These are phyloP conservation scores for Iberis pinnata DNA, from an alignment of 345 rosid genomes.

Conservation along the genomic window DNA sequence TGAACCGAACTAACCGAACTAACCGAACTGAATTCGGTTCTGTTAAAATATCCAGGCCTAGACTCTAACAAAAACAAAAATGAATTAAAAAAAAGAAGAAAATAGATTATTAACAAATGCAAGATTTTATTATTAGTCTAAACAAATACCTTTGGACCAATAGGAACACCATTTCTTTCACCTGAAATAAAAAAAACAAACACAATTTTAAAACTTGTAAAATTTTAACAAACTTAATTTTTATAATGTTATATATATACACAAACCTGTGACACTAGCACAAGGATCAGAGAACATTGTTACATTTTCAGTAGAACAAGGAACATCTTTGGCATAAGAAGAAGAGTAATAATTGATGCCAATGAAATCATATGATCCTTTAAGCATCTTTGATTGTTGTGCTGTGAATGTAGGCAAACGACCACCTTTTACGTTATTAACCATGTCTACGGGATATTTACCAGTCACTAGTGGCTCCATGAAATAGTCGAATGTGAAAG, in stretches of 20 bases:
- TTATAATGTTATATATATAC: background rate
- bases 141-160: conserved; percentile 33
- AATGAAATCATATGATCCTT: conserved; percentile 43
- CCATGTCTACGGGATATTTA: conserved; percentile 41
- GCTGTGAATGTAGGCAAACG: conserved; percentile 47
- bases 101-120: too few species aligned
- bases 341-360: conserved; percentile 47
- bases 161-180: conserved; percentile 33
- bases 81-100: too few species aligned
- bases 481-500: conserved; percentile 45
- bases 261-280: conserved; percentile 14
- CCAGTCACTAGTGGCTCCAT: conserved; percentile 48
- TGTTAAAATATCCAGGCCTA: too few species aligned
- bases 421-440: conserved; percentile 31
- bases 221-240: too few species aligned
- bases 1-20: too few species aligned
- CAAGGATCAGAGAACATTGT: conserved; percentile 39
- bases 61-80: too few species aligned
- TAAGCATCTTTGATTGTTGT: conserved; percentile 43
- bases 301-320: conserved; percentile 20
- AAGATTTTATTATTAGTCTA: too few species aligned
- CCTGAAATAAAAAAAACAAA: conserved; percentile 5
- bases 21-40: too few species aligned
- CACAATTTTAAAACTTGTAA: background rate
- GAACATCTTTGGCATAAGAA: conserved; percentile 23